phyloP scores from a whole-genome alignment of 2,329 filamentous ascomycete species.

The Sclerotinia trifoliorum region DNA sequence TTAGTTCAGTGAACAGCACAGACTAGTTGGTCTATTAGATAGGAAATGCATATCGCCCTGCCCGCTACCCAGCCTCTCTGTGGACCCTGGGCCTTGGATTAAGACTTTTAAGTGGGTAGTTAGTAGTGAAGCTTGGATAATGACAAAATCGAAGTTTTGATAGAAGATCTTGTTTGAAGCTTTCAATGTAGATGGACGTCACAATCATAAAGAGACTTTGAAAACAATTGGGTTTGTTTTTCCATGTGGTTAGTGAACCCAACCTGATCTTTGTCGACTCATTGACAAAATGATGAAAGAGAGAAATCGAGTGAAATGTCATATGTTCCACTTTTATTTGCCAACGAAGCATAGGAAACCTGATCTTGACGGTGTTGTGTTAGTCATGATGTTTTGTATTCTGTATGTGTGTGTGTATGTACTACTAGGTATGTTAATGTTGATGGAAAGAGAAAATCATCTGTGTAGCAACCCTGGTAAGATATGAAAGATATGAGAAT shows the following conservation, averaged over 20 bases:
- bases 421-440: not conserved
- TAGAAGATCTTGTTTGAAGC: not conserved
- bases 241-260: not conserved
- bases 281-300: not conserved
- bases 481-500: not conserved
- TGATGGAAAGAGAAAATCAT: not conserved
- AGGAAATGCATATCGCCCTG: conserved; percentile 2
- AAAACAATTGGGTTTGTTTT: not conserved
- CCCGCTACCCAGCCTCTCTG: conserved; percentile 2
- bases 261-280: not conserved
- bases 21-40: not conserved
- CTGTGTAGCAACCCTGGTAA: not conserved
- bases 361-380: not conserved
- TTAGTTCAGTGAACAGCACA: not conserved
- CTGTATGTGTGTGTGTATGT: not conserved
- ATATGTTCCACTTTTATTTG: conserved; percentile 11
- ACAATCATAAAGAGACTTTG: not conserved
- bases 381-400: not conserved
- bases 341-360: conserved; percentile 7
- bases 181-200: not conserved
- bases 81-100: conserved; percentile 7
- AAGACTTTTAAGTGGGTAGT: not conserved
- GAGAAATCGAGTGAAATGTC: not conserved
- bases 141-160: not conserved
- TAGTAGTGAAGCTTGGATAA: not conserved